Base-by-base conservation (phyloP, 2,329 filamentous ascomycete species). In the Macroventuria anomochaeta region DNA sequence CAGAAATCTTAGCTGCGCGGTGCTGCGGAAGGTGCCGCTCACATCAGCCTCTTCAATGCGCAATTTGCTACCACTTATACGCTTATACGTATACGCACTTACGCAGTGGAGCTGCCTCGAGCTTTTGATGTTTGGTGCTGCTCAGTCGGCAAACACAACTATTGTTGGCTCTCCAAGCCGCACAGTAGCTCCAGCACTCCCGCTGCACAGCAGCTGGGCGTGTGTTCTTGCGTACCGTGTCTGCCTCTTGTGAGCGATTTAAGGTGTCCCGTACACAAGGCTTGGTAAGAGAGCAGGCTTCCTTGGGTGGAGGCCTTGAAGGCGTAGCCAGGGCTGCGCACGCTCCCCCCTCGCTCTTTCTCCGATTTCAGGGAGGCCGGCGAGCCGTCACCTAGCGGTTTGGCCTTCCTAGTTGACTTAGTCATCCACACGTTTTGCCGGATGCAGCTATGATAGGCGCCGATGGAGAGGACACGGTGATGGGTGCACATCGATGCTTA, bases 131-230 rank as follows among this genome's bases (percentile, higher is more conserved):
- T 39, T 48, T 49, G 39, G 21, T 25, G 44, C 12, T 20, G 3
- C 15, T 20, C 11, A 6, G 28, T n/a, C 5, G 20, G 8, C 31
- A 25, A 6, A 29, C 17, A 20, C 41, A 20, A 10, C 37, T 73
- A 76, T 42, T 52, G 49, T 26, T 55, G 1, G 42, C 42, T 17
- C 7, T 18, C 32, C 20, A 25, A n/a, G 42, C 33, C 34, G 18
- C 18, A 23, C 77, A 76, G 46, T 66, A 63, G 56, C 76, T 47
- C 28, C 1, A 67, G 64, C 77, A 71, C 12, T 77, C 79, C 68
- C 21, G 36, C 21, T 7, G 13, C 34, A 28, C 28, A 26, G 23
- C 20, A 20, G 15, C 18, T 48, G 37, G 18, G 20, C 18, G 41
- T 28, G 17, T 25, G 8, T 29, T 39, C 20, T n/a, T 38, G 34